A percentile compares a stretch with the other conserved stretches of the same genome.
These are phyloP conservation scores for Plasmodium coatneyi DNA, from an alignment of 169 alveolate genomes.

Conservation along the genomic window DNA sequence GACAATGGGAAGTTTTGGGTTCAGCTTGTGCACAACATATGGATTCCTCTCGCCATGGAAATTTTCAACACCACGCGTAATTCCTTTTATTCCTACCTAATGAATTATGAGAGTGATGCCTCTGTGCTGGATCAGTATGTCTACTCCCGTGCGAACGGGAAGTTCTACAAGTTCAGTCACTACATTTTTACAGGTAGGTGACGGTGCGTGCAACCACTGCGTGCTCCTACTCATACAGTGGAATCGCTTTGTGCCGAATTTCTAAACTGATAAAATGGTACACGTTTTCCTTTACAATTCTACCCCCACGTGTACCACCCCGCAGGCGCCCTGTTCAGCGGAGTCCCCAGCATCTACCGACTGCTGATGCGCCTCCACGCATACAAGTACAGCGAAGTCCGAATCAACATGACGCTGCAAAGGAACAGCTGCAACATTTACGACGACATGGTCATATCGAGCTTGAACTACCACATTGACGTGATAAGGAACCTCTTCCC, in stretches of 20 bases:
- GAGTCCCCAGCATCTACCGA: conserved; percentile 71
- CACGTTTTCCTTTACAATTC: not conserved
- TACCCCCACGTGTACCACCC: not conserved
- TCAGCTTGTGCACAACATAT: conserved; percentile 63
- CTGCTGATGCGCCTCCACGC: conserved; percentile 55
- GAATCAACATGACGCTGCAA: conserved; percentile 57
- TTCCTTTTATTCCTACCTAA: conserved; percentile 38
- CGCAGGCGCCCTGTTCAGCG: conserved; percentile 60
- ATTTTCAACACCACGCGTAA: conserved; percentile 7
- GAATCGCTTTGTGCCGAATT: not conserved
- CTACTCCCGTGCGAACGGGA: conserved; percentile 7
- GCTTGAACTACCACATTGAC: conserved; percentile 57
- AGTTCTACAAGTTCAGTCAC: conserved; percentile 58
- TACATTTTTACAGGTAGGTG: conserved; percentile 53
- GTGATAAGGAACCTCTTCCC: conserved; percentile 45
- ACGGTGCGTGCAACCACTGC: not conserved
- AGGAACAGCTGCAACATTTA: conserved; percentile 21
- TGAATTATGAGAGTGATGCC: conserved; percentile 28
- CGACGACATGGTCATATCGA: conserved; percentile 45
- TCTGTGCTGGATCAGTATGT: conserved; percentile 32
- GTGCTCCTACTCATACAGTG: not conserved
- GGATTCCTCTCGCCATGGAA: conserved; percentile 65
- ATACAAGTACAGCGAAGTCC: conserved; percentile 38
- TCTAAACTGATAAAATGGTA: not conserved
- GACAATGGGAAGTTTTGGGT: conserved; percentile 73